phyloP scores from a whole-genome alignment of 352 stramenopile genomes.

The Salisapilia sapeloensis region DNA sequence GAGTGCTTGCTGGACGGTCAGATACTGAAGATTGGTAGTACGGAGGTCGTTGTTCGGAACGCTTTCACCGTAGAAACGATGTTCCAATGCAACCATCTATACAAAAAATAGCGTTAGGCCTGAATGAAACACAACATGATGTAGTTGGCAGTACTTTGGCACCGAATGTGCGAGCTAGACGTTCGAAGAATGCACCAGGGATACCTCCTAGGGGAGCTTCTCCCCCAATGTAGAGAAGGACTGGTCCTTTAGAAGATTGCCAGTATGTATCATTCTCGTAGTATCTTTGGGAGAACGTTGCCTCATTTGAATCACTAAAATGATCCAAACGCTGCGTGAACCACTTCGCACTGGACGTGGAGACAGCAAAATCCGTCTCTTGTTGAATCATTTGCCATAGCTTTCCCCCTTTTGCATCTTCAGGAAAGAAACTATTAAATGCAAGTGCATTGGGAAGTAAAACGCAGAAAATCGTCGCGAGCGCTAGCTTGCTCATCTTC shows the following conservation, averaged over 20 bases:
- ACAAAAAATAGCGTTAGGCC: slow-evolving; percentile 1
- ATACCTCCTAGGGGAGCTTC: slow-evolving; percentile 46
- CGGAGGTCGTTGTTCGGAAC: slow-evolving; percentile 59
- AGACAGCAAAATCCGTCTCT: slow-evolving; percentile 25
- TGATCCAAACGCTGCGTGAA: slow-evolving; percentile 59
- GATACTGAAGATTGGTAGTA: slow-evolving; percentile 48
- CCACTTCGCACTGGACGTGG: slow-evolving; percentile 25
- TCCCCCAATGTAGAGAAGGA: slow-evolving; percentile 78
- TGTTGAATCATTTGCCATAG: slow-evolving; percentile 35
- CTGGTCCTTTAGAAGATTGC: slow-evolving; percentile 21
- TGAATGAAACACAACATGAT: neutral
- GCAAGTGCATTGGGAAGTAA: slow-evolving; percentile 8
- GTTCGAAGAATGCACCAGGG: slow-evolving; percentile 43
- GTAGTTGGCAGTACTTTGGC: slow-evolving; percentile 35
- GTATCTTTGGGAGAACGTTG: slow-evolving; percentile 58
- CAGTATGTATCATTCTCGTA: slow-evolving; percentile 58
- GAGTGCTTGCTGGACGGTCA: slow-evolving; percentile 76
- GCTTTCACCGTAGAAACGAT: slow-evolving; percentile 80
- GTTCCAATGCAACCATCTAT: slow-evolving; percentile 67
- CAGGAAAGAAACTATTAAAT: neutral
- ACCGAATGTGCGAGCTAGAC: slow-evolving; percentile 55
- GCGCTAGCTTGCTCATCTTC: no score
- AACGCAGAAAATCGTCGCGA: no score
- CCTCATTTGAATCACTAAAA: slow-evolving; percentile 10
- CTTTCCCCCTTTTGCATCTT: slow-evolving; percentile 15